Evolutionary conservation across 257 asterid genomes (phyloP).

Genomic region (Schizonepeta tenuifolia): DNA sequence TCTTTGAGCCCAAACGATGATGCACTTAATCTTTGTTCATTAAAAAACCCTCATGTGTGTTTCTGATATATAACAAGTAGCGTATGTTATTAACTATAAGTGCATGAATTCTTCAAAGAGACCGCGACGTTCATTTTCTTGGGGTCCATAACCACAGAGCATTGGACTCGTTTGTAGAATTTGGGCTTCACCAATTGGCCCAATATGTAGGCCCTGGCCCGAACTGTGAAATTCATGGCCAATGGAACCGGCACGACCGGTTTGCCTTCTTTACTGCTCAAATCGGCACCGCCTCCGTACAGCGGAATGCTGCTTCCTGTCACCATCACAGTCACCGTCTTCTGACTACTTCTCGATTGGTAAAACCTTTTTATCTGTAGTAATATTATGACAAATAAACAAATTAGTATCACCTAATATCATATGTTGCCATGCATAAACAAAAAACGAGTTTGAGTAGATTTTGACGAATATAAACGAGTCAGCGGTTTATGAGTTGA

Average conservation of each 20-base stretch:
- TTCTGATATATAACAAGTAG: background rate
- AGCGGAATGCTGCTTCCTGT: constrained; percentile 63
- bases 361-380: constrained; percentile 65
- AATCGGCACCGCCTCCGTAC: constrained; percentile 80
- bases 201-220: constrained; percentile 80
- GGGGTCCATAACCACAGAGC: constrained; percentile 63
- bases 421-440: too few species aligned
- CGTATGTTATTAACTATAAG: constrained; percentile 33
- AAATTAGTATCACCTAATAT: too few species aligned
- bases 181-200: constrained; percentile 84
- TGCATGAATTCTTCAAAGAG: constrained; percentile 61
- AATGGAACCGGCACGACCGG: constrained; percentile 63
- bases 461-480: too few species aligned
- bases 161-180: constrained; percentile 58
- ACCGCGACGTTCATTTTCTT: constrained; percentile 63
- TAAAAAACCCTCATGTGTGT: background rate
- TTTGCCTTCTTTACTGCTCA: constrained; percentile 61
- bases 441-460: too few species aligned
- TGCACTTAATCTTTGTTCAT: too few species aligned
- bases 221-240: constrained; percentile 55
- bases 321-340: constrained; percentile 52
- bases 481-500: too few species aligned
- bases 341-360: constrained; percentile 73
- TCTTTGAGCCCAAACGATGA: too few species aligned
- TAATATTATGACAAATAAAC: too few species aligned